Conservation (phyloP, 768 basidiomycete genomes). For the Ramaria sp. region DNA sequence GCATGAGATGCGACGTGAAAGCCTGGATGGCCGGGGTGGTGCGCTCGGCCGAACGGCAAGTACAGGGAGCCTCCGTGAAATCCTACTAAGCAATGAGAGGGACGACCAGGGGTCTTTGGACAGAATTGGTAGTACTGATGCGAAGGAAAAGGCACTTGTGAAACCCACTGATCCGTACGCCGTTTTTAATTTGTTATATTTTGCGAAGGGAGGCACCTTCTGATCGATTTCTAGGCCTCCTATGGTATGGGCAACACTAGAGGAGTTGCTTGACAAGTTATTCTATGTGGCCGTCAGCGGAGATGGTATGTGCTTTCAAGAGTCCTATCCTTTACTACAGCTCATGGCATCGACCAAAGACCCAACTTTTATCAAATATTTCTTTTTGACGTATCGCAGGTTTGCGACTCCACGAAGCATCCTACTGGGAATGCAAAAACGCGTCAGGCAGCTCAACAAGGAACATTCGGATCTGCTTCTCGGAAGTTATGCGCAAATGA, state of each 20-base stretch:
- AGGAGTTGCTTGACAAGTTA: constrained; percentile 73
- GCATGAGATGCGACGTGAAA: constrained; percentile 7
- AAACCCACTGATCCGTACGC: constrained; percentile 47
- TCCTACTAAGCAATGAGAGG: background rate
- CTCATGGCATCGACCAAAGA: constrained; percentile 32
- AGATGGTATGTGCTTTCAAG: constrained; percentile 43
- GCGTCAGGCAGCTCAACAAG: constrained; percentile 67
- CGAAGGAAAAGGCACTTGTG: background rate
- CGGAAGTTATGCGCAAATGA: constrained; percentile 82
- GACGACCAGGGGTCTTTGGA: background rate
- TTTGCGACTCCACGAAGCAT: constrained; percentile 73
- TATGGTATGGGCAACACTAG: constrained; percentile 63
- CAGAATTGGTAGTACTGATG: background rate
- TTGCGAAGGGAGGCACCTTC: background rate
- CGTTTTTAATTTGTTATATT: background rate
- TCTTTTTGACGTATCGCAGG: constrained; percentile 74
- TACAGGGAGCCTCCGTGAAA: background rate
- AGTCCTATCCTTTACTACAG: constrained; percentile 2
- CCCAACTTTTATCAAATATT: constrained; percentile 65
- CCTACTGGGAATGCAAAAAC: constrained; percentile 80
- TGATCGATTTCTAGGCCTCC: constrained; percentile 36
- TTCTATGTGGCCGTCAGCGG: constrained; percentile 76
- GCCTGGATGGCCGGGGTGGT: background rate
- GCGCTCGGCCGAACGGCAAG: background rate
- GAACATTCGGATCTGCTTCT: constrained; percentile 74